Conservation (phyloP, 2,329 filamentous ascomycete species). For the Orbilia javanica region DNA sequence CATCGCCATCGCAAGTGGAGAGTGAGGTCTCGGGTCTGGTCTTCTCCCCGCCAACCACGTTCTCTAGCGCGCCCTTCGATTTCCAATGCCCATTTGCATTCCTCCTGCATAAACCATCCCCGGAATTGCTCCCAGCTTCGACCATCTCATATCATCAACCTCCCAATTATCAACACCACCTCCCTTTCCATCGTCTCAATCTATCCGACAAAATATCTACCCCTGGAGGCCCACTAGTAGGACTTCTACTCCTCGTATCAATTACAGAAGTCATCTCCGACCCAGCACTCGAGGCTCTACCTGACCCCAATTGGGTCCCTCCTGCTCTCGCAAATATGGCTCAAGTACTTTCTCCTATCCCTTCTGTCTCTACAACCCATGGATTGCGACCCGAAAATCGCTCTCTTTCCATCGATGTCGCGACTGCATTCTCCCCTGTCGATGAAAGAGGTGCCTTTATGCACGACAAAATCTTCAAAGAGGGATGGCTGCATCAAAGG, state of each 20-base stretch:
- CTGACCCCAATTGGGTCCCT: conserved; percentile 27
- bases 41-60: conserved; percentile 39
- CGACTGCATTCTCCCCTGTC: conserved; percentile 79
- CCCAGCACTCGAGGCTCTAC: conserved; percentile 15
- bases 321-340: conserved; percentile 30
- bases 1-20: conserved; percentile 11
- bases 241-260: conserved; percentile 54
- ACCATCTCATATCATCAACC: conserved; percentile 3
- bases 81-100: conserved; percentile 52
- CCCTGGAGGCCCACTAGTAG: conserved; percentile 42
- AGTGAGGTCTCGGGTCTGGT: conserved; percentile 6
- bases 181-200: not conserved
- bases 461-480: conserved; percentile 92
- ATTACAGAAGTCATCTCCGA: conserved; percentile 49
- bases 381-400: conserved; percentile 49
- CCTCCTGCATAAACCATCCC: conserved; percentile 33
- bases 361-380: conserved; percentile 34
- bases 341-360: conserved; percentile 54
- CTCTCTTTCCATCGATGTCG: conserved; percentile 55
- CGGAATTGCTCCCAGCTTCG: not conserved
- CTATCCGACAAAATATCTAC: conserved; percentile 52
- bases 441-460: conserved; percentile 96
- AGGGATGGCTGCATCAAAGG: conserved; percentile 85
- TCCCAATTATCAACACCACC: not conserved
- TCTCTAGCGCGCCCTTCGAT: conserved; percentile 12